Conservation (phyloP, 257 asterid genomes). For the Cynanchum wilfordii region DNA sequence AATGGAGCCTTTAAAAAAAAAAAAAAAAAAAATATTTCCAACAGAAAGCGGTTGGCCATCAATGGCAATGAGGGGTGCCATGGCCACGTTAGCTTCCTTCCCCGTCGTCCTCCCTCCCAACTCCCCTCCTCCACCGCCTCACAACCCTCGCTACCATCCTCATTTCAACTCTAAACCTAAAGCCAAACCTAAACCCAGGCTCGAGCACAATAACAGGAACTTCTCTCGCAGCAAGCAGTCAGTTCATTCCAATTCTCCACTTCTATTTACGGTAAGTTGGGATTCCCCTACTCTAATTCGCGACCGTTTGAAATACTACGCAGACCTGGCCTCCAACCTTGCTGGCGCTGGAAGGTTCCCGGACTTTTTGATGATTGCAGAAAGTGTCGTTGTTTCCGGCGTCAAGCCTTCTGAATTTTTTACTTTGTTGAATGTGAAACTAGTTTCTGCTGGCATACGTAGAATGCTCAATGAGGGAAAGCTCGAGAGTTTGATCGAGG, state of each 20-base stretch:
- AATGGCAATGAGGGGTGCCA: conserved; percentile 81
- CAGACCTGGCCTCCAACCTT: conserved; percentile 68
- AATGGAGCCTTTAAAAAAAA: too few relatives aligned
- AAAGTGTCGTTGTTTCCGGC: conserved; percentile 56
- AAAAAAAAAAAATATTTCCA: conserved; percentile 8
- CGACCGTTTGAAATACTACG: conserved; percentile 42
- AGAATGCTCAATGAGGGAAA: conserved; percentile 42
- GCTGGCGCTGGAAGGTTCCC: conserved; percentile 66
- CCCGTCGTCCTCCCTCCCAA: conserved; percentile 44
- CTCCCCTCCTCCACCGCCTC: conserved; percentile 31
- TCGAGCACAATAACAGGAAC: conserved; percentile 28
- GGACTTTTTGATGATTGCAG: conserved; percentile 65
- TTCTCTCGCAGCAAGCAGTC: conserved; percentile 18
- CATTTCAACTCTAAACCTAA: conserved; percentile 27
- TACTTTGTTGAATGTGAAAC: conserved; percentile 33
- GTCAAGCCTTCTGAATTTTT: conserved; percentile 39
- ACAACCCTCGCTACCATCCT: conserved; percentile 23
- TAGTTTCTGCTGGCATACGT: conserved; percentile 50
- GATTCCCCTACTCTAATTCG: conserved; percentile 23
- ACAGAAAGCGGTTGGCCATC: conserved; percentile 38
- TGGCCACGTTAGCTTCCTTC: conserved; percentile 53
- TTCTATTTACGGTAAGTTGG: conserved; percentile 40
- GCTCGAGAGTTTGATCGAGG: conserved; percentile 27
- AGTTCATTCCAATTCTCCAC: conserved; percentile 22
- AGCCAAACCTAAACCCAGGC: conserved; percentile 27